Percentiles rank a stretch among this genome's conserved stretches.
These are phyloP conservation scores for Senecio squalidus DNA, from an alignment of 140 eudicot species.

Conservation along the genomic window DNA sequence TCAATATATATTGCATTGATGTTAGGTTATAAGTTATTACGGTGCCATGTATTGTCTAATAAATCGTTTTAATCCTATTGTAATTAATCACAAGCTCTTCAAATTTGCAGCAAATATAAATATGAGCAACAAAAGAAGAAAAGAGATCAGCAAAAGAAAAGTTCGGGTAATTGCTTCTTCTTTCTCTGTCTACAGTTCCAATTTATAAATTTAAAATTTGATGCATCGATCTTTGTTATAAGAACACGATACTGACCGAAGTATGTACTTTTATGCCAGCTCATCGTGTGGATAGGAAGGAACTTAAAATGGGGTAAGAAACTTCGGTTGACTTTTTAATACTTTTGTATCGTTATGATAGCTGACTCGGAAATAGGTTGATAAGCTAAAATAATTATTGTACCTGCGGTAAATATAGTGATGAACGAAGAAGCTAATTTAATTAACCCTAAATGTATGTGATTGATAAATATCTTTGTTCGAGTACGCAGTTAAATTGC, in stretches of 20 bases:
- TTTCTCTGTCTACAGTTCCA: too few species aligned
- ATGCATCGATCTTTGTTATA: too few species aligned
- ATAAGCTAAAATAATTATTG: neutral
- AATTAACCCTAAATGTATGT: too few species aligned
- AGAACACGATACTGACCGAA: too few species aligned
- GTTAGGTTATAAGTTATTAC: too few species aligned
- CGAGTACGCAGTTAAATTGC: neutral
- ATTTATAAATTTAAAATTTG: neutral
- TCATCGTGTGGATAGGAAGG: constrained; percentile 76
- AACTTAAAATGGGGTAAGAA: constrained; percentile 95
- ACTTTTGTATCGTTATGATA: neutral
- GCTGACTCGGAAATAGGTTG: neutral
- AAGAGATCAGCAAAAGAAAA: too few species aligned
- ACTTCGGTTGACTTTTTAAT: neutral
- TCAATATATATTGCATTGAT: too few species aligned
- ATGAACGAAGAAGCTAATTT: neutral
- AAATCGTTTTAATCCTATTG: too few species aligned
- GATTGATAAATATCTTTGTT: neutral
- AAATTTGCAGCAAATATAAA: too few species aligned
- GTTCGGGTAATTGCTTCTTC: constrained; percentile 52
- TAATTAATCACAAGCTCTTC: too few species aligned
- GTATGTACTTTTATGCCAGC: constrained; percentile 42
- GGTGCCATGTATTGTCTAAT: too few species aligned
- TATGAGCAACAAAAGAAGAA: too few species aligned
- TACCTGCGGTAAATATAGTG: neutral